phyloP scores from a whole-genome alignment of 768 basidiomycete genomes.

The Rhodocollybia butyracea region DNA sequence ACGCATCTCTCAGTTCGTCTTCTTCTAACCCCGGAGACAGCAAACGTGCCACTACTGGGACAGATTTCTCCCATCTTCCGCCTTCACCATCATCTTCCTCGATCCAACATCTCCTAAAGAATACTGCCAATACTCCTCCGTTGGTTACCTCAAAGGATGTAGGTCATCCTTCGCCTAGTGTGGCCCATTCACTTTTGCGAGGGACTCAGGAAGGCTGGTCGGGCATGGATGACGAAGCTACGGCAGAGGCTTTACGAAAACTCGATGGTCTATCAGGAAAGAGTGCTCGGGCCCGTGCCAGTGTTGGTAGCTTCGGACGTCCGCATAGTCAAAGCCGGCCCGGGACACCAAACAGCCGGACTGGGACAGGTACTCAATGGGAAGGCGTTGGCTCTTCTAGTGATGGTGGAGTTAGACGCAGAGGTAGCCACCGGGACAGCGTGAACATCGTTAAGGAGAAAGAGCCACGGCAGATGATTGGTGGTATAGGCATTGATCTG shows the following conservation, averaged over 20 bases:
- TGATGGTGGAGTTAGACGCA: slow-evolving; percentile 25
- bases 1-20: slow-evolving; percentile 66
- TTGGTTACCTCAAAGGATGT: slow-evolving; percentile 41
- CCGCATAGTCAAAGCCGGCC: slow-evolving; percentile 66
- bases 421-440: slow-evolving; percentile 38
- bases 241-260: slow-evolving; percentile 88
- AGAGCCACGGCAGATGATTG: slow-evolving; percentile 36
- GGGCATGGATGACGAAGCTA: slow-evolving; percentile 82
- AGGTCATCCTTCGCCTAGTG: slow-evolving; percentile 52
- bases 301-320: slow-evolving; percentile 69
- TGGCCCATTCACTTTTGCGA: slow-evolving; percentile 81
- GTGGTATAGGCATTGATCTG: slow-evolving; percentile 32
- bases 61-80: slow-evolving; percentile 86
- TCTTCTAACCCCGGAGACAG: slow-evolving; percentile 54
- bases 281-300: slow-evolving; percentile 72
- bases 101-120: slow-evolving; percentile 77
- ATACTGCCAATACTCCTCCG: slow-evolving; percentile 41
- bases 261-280: slow-evolving; percentile 85
- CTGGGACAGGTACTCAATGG: slow-evolving; percentile 62
- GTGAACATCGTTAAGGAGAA: slow-evolving; percentile 40
- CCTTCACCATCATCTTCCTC: slow-evolving; percentile 90
- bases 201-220: slow-evolving; percentile 92
- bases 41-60: slow-evolving; percentile 48
- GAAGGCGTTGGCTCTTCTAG: slow-evolving; percentile 54
- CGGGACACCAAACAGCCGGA: slow-evolving; percentile 67